phyloP scores from a whole-genome alignment of 1,284 basidiomycete species.

The Ustilago sp. region DNA sequence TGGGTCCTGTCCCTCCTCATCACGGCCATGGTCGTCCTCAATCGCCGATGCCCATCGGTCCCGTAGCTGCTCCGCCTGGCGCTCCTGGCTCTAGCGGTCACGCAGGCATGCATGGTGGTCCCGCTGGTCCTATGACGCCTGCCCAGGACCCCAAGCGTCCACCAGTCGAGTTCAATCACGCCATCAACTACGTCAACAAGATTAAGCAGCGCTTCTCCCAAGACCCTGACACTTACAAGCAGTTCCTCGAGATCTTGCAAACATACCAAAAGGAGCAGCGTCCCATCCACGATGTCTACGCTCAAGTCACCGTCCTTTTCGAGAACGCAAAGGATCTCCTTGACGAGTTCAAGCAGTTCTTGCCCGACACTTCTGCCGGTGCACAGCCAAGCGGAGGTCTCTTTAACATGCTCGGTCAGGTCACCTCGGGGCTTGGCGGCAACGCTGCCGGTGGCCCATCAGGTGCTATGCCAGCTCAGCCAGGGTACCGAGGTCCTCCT shows the following conservation, averaged over 20 bases:
- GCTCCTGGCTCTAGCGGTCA: conserved; percentile 26
- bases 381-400: conserved; percentile 66
- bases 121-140: conserved; percentile 45
- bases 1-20: conserved; percentile 42
- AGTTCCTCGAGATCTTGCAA: conserved; percentile 97
- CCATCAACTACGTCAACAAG: conserved; percentile 98
- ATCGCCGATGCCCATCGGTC: conserved; percentile 49
- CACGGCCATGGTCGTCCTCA: conserved; percentile 46
- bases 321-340: conserved; percentile 91
- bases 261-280: conserved; percentile 95
- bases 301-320: conserved; percentile 92
- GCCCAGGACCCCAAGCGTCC: conserved; percentile 64
- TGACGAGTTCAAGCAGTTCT: conserved; percentile 94
- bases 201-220: conserved; percentile 95
- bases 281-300: conserved; percentile 88
- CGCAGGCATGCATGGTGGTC: conserved; percentile 28
- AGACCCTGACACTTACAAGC: conserved; percentile 95
- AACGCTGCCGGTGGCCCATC: conserved; percentile 33
- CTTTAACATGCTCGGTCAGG: conserved; percentile 70
- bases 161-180: conserved; percentile 91
- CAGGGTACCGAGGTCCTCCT: conserved; percentile 53
- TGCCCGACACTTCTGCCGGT: conserved; percentile 76
- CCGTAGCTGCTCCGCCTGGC: conserved; percentile 33
- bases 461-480: conserved; percentile 33
- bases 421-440: conserved; percentile 63